phyloP scores from a whole-genome alignment of 2,329 filamentous ascomycete species.

The Ophiosphaerella narmari region DNA sequence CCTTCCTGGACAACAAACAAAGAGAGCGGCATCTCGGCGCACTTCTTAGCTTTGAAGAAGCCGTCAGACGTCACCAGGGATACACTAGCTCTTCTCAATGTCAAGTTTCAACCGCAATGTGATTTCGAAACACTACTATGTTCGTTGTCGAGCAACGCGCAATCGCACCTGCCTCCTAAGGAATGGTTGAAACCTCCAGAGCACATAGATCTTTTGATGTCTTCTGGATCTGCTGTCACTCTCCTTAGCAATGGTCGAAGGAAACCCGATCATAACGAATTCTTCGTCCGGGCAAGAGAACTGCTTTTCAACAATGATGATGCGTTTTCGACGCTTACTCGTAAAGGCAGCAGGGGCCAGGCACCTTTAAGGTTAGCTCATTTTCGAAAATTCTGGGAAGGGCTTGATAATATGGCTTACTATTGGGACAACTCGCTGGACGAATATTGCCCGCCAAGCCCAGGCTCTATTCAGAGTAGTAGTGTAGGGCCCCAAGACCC shows the following conservation, averaged over 20 bases:
- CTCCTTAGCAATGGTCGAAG: constrained; percentile 56
- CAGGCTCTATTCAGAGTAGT: constrained; percentile 11
- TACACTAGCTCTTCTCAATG: constrained; percentile 50
- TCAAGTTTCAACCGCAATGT: constrained; percentile 45
- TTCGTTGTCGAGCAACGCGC: constrained; percentile 36
- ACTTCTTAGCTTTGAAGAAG: constrained; percentile 50
- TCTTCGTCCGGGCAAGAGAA: constrained; percentile 56
- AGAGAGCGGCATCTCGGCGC: constrained; percentile 48
- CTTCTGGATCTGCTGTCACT: constrained; percentile 27
- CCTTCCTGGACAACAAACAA: constrained; percentile 38
- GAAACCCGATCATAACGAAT: constrained; percentile 55
- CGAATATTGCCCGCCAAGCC: constrained; percentile 53
- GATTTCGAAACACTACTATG: constrained; percentile 48
- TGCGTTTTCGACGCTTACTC: constrained; percentile 60
- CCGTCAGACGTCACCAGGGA: constrained; percentile 48
- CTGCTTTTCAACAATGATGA: constrained; percentile 60
- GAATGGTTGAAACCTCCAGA: constrained; percentile 38
- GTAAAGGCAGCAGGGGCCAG: constrained; percentile 53
- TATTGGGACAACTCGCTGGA: constrained; percentile 67
- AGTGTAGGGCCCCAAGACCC: constrained; percentile 4
- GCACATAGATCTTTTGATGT: constrained; percentile 31
- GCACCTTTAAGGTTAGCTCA: constrained; percentile 58
- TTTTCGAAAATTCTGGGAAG: constrained; percentile 64
- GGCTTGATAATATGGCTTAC: constrained; percentile 62
- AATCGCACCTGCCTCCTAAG: constrained; percentile 46